Evolutionary conservation across 192 early-diverging fungal species (phyloP).

Genomic region (Chytriomyces confervae): DNA sequence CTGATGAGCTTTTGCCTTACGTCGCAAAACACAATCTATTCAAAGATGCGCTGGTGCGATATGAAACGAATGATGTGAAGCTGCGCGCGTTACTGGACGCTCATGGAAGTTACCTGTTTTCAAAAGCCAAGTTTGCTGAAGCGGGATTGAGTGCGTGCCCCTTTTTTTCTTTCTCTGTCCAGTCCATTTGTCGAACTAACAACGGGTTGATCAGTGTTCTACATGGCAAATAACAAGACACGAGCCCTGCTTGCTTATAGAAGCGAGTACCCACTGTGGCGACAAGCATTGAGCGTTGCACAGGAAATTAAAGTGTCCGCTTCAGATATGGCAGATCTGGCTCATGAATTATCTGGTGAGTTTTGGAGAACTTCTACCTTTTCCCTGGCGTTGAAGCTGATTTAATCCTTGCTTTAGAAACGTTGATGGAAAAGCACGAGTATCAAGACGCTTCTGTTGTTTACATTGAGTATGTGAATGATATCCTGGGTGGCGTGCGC

Average conservation of each 20-base stretch:
- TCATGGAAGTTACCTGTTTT: constrained; percentile 71
- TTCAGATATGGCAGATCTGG: constrained; percentile 56
- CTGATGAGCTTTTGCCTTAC: constrained; percentile 52
- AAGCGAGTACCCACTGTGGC: constrained; percentile 58
- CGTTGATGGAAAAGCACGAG: constrained; percentile 61
- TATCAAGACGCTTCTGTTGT: constrained; percentile 73
- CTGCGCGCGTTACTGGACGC: constrained; percentile 5
- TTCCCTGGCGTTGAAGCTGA: constrained; percentile 22
- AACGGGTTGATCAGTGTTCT: constrained; percentile 43
- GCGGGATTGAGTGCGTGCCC: constrained; percentile 52
- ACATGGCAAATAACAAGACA: constrained; percentile 60
- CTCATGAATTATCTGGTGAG: constrained; percentile 61
- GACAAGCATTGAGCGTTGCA: constrained; percentile 70
- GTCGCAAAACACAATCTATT: constrained; percentile 71
- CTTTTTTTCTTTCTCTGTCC: neutral
- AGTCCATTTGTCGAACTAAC: neutral
- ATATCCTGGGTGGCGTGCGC: constrained; percentile 72
- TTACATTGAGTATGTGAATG: constrained; percentile 73
- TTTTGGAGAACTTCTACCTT: neutral
- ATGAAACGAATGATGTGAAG: constrained; percentile 38
- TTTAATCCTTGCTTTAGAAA: neutral
- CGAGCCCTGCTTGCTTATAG: constrained; percentile 64
- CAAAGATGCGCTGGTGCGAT: constrained; percentile 61
- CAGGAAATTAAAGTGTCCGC: constrained; percentile 56
- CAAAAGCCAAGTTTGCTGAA: constrained; percentile 64